Base-by-base conservation (phyloP, 164 flowering plant genomes). In the Vitis amurensis region DNA sequence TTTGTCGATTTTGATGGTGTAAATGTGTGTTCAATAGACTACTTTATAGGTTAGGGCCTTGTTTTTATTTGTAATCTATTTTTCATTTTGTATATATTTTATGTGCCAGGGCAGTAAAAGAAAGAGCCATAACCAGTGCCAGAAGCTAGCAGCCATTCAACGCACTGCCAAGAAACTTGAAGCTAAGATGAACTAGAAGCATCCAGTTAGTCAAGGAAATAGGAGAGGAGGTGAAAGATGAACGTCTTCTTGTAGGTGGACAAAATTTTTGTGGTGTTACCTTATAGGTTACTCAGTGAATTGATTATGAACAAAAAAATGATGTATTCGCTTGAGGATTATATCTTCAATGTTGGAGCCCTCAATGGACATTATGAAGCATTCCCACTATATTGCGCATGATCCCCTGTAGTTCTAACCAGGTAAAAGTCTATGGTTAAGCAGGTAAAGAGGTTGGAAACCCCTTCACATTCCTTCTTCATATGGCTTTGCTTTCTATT, bases 71-170 rank as follows among this genome's bases (percentile, higher is more conserved):
- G 29, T 16, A 15, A 3, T 14, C 14, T 27, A 15, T 58, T 16
- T 19, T 58, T 15, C 10, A 16, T 31, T 16, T 53, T 78, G 9
- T 51, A 3, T 74, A 12, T 27, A 10, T 51, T 55, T 55, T 59
- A 9, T 50, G 17, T 81, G 78, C 93, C 50, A 23, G n/a, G 80
- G 78, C 93, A 92, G 97, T 79, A 88, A 79, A 80, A 84, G 95
- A 74, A 88, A 82, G 72, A 84, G 91, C 73, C 78, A 75, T 63
- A 86, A 65, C 64, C 89, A 81, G 60, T 85, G 88, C 17, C 91
- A 82, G 71, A 91, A 84, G 81, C 86, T 84, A 61, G 89, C 86
- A 52, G 88, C 88, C 15, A 75, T 87, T 68, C 82, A 81, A 44
- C 79, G 86, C 50, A 59, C 82, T 48, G 88, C 84, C 44, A 89